Percentiles rank a stretch among this genome's conserved stretches.
Evolutionary conservation across 345 rosid species (phyloP).

Genomic region (Clarkia xantiana): DNA sequence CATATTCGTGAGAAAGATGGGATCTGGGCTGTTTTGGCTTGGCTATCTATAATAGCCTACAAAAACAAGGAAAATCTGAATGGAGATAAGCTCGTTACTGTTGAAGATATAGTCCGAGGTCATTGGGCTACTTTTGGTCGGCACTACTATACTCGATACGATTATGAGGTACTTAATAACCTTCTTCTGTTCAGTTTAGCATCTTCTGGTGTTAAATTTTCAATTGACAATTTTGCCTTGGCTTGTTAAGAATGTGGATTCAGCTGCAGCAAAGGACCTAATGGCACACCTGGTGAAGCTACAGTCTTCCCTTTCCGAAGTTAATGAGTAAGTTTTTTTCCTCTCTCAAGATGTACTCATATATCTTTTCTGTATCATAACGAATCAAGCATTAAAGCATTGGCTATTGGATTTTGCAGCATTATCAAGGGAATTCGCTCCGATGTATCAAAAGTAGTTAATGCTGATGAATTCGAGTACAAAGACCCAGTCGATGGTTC

Average conservation of each 20-base stretch:
- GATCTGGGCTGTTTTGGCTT: slow-evolving; percentile 98
- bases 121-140: slow-evolving; percentile 94
- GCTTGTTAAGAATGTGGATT: slow-evolving; percentile 74
- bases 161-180: slow-evolving; percentile 87
- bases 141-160: slow-evolving; percentile 95
- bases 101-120: slow-evolving; percentile 82
- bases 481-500: slow-evolving; percentile 97
- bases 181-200: no score
- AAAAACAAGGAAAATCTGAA: slow-evolving; percentile 56
- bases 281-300: slow-evolving; percentile 74
- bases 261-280: slow-evolving; percentile 78
- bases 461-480: slow-evolving; percentile 93
- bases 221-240: slow-evolving; percentile 4
- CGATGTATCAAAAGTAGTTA: slow-evolving; percentile 56
- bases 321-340: slow-evolving; percentile 44
- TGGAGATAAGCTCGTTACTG: slow-evolving; percentile 67
- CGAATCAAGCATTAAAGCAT: no score
- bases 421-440: slow-evolving; percentile 49
- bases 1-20: slow-evolving; percentile 98
- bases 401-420: slow-evolving; percentile 22
- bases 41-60: slow-evolving; percentile 87
- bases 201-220: background rate
- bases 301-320: slow-evolving; percentile 66
- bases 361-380: background rate
- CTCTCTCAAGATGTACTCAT: background rate